A percentile compares a stretch with the other conserved stretches of the same genome.
Evolutionary conservation across 768 basidiomycete genomes (phyloP).

Genomic region (Serpula lacrymans): DNA sequence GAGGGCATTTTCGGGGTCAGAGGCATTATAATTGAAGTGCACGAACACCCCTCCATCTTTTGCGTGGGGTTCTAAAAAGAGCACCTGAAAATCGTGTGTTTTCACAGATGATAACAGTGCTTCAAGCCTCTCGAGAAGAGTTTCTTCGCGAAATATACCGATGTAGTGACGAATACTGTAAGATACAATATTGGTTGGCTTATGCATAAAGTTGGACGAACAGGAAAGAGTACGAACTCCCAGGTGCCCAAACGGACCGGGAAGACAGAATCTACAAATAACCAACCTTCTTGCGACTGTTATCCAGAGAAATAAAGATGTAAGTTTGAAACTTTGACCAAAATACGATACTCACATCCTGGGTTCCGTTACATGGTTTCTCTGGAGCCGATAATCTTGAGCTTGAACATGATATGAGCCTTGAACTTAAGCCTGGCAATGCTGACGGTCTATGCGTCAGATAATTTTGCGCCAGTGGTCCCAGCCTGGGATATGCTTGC

Average conservation of each 20-base stretch:
- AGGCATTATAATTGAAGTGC: constrained; percentile 55
- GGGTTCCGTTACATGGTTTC: no score
- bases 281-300: constrained; percentile 46
- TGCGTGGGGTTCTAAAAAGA: constrained; percentile 57
- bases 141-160: constrained; percentile 56
- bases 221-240: constrained; percentile 52
- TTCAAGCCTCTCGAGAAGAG: constrained; percentile 47
- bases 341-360: background rate
- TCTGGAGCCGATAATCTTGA: no score
- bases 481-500: no score
- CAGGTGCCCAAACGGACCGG: constrained; percentile 66
- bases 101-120: constrained; percentile 49
- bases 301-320: no score
- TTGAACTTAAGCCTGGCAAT: no score
- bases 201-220: no score
- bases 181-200: constrained; percentile 6
- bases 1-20: constrained; percentile 36
- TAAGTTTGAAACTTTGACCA: background rate
- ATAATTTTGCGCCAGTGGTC: no score
- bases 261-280: constrained; percentile 78
- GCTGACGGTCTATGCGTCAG: no score
- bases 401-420: no score
- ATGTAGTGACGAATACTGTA: constrained; percentile 61
- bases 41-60: constrained; percentile 91
- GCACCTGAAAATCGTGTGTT: constrained; percentile 55